Evolutionary conservation across 2,329 filamentous ascomycete species (phyloP), one percentile per base, ranked within the genome.

Genomic region (Xylaria sp.): DNA sequence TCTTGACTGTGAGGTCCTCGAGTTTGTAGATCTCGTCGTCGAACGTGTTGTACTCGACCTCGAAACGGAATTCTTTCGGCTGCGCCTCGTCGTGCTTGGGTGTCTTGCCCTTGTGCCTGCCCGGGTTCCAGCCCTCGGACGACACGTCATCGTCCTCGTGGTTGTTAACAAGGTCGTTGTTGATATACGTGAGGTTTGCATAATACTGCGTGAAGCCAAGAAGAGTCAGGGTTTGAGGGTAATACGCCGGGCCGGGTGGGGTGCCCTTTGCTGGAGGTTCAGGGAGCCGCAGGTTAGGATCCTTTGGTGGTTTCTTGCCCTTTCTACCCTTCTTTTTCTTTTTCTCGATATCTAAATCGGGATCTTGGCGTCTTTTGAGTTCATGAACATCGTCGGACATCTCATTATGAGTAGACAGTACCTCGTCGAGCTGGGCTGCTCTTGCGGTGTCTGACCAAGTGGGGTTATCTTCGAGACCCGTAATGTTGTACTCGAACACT

Each of bases 401-500:
- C 9, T 58, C 47, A 17, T 58, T 23, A 19, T 15, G 9, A 19
- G 2, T 15, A 40, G 31, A 10, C 43, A 23, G 11, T 29, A 17
- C 35, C 19, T 62, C 29, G 10, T 54, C 19, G 25, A 53, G 29
- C 17, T 52, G 46, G 9, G 38, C 51, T 9, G 40, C 29, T 37
- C 69, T 69, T 13, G 62, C 38, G 17, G 46, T 56, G 8, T 74
- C 70, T 19, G 66, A 60, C 84, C 85, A 87, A 1, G 80, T 75
- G 1, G 78, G 71, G 0, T 74, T 68, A 54, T 86, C 71, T 66
- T 92, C 90, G 3, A 97, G 74, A 0, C 92, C 92, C 0, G 83
- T 91, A 56, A 92, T 92, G 74, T 99, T 98, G 81, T 98, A 99
- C 72, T 97, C 92, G 66, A 94, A 82, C n/a, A 99, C 84, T n/a